Evolutionary conservation across 306 rosid species (phyloP).

Genomic region (Neltuma alba): DNA sequence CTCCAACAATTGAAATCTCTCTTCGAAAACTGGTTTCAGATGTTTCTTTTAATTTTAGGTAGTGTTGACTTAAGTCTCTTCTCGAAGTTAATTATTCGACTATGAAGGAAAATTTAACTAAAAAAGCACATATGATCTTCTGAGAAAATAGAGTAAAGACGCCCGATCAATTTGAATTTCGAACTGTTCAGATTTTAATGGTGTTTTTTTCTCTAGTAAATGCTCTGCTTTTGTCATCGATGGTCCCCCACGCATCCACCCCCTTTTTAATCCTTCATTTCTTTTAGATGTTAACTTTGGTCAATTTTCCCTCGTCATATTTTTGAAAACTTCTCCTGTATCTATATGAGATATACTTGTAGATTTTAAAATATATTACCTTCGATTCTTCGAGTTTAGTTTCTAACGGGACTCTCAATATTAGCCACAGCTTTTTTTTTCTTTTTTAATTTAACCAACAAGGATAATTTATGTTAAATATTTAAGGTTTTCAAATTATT

Average conservation of each 20-base stretch:
- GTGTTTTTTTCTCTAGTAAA: neutral
- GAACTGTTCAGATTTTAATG: neutral
- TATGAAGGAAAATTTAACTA: neutral
- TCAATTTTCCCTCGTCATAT: neutral
- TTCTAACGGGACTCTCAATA: neutral
- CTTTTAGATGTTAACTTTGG: conserved; percentile 8
- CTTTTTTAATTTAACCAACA: neutral
- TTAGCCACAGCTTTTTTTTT: neutral
- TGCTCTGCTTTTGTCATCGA: conserved; percentile 20
- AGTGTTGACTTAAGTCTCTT: neutral
- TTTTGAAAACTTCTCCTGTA: neutral
- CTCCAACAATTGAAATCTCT: conserved; percentile 17
- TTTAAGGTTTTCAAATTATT: neutral
- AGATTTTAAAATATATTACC: neutral
- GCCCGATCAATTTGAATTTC: conserved; percentile 36
- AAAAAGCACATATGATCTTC: neutral
- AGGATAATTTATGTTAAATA: neutral
- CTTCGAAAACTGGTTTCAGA: neutral
- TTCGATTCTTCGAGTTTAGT: conserved; percentile 6
- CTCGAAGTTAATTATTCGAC: neutral
- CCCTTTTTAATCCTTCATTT: conserved; percentile 1
- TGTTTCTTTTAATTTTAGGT: neutral
- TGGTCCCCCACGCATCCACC: conserved; percentile 42
- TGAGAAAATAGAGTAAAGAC: neutral
- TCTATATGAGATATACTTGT: neutral